Conservation (phyloP, 176 grass and related monocot species). For the Avena atlantica region DNA sequence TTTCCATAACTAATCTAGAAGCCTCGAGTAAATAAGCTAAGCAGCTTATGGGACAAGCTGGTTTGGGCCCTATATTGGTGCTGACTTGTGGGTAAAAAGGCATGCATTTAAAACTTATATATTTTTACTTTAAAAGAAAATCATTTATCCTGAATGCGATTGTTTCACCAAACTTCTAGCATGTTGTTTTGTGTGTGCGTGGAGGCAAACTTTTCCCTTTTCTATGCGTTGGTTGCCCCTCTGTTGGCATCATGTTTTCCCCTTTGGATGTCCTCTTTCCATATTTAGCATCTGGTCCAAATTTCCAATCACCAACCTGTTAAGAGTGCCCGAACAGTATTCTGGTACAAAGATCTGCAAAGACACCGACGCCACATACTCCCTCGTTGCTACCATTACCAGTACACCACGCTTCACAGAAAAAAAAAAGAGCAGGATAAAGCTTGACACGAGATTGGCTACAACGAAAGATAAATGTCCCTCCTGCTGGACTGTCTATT, state of each 20-base stretch:
- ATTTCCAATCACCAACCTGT: background rate
- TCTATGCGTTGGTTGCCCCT: background rate
- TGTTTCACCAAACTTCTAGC: background rate
- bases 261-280: background rate
- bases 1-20: too few relatives aligned
- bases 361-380: background rate
- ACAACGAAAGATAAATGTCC: background rate
- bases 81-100: too few relatives aligned
- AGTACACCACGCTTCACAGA: background rate
- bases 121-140: background rate
- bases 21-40: too few relatives aligned
- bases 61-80: too few relatives aligned
- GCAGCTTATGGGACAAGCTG: too few relatives aligned
- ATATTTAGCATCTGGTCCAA: background rate
- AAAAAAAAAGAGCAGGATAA: background rate
- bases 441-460: slow-evolving; percentile 10
- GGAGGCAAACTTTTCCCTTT: too few relatives aligned
- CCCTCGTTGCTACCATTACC: background rate
- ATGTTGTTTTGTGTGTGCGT: background rate
- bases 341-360: background rate
- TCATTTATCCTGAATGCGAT: background rate
- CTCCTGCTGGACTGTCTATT: background rate
- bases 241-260: background rate
- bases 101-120: background rate
- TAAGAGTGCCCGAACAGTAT: background rate